Base-by-base conservation (phyloP, 768 basidiomycete genomes). In the Amanita pallidorosea region DNA sequence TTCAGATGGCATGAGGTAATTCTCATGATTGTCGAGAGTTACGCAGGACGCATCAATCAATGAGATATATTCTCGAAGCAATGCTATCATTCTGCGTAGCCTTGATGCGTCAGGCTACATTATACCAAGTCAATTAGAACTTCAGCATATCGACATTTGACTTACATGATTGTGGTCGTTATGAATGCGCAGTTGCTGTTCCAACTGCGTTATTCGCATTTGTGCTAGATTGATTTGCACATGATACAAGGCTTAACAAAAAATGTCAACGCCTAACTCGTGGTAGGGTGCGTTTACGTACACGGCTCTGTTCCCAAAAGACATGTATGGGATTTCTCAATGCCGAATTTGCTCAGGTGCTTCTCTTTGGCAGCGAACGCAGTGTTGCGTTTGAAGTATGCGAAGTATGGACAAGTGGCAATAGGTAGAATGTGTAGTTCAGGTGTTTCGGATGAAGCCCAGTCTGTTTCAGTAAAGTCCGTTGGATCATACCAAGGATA, bases 381-480 rank as follows among this genome's bases (percentile, higher is more conserved):
- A 4, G 72, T 67, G 49, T 77, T 74, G 36, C 76, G 76, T 61
- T 81, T 87, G 62, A 85, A 87, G 67, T 87, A 94, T 7, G 80
- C 83, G 60, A 96, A 82, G 23, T 82, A 80, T 17, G 93, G 92
- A 58, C 87, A 90, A 7, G 76, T 75, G n/a, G 77, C 82, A 7
- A 85, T 68, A 23, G 83, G 84, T 7, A 90, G 67, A 15, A 93
- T 63, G 53, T 88, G 81, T 2, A 95, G 64, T 22, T 64, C 68
- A 2, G 90, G 87, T 45, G 70, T 60, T 7, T 59, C 71, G 6
- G 69, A 60, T 0, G 83, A 69, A 2, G 69, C 64, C 77, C 85
- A 85, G 57, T 85, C 81, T 0, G 80, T 73, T 61, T 96, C 91
- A 42, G 86, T 71, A 60, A 85, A 96, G 59, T 98, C 94, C 55